Percentiles rank a stretch among this genome's conserved stretches.
Evolutionary conservation across 2,329 filamentous ascomycete genomes (phyloP).

Genomic region (Alternaria alternata): DNA sequence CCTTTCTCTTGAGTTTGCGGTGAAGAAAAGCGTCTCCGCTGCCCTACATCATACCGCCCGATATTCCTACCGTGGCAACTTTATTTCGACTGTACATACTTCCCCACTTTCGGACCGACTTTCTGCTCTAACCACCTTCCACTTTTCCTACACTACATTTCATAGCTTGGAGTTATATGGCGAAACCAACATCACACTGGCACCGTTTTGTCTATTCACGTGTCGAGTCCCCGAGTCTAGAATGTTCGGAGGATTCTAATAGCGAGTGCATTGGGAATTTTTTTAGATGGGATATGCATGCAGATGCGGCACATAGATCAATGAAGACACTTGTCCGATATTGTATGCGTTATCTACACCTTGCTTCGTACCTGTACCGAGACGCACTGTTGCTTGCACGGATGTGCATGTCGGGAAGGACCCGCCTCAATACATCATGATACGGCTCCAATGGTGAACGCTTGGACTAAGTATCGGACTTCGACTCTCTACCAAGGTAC

Average conservation of each 20-base stretch:
- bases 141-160: constrained; percentile 6
- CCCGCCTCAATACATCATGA: not conserved
- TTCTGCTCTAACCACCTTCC: not conserved
- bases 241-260: constrained; percentile 2
- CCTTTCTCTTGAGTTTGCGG: not conserved
- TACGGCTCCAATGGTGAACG: not conserved
- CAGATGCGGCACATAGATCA: constrained; percentile 15
- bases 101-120: constrained; percentile 18
- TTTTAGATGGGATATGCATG: constrained; percentile 7
- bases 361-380: not conserved
- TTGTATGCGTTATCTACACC: constrained; percentile 2
- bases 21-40: not conserved
- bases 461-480: not conserved
- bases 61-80: constrained; percentile 1
- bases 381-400: not conserved
- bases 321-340: constrained; percentile 12
- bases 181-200: constrained; percentile 7
- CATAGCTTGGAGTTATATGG: constrained; percentile 20
- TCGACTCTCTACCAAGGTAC: not conserved
- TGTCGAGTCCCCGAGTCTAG: constrained; percentile 1
- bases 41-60: constrained; percentile 2
- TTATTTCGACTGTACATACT: constrained; percentile 19
- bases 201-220: constrained; percentile 1
- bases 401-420: not conserved
- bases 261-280: constrained; percentile 2